Percentiles rank a stretch among this genome's conserved stretches.
These are phyloP conservation scores for Amanita jacksonii DNA, from an alignment of 768 basidiomycete species.

Conservation along the genomic window DNA sequence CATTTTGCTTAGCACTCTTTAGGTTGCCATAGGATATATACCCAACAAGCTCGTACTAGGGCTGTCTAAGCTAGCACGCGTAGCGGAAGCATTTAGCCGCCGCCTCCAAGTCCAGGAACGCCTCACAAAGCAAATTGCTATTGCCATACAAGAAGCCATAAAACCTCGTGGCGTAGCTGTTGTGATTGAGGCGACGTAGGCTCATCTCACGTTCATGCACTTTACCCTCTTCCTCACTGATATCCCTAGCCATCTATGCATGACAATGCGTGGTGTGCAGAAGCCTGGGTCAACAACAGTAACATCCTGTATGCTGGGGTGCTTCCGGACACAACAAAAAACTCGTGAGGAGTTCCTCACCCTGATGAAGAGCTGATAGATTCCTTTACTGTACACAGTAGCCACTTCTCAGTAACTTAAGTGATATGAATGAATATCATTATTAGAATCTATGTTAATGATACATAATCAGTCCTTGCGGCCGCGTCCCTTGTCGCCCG, in stretches of 20 bases:
- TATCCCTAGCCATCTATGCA: conserved; percentile 77
- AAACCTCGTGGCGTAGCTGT: conserved; percentile 97
- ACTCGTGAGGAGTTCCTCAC: conserved; percentile 95
- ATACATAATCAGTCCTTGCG: conserved; percentile 41
- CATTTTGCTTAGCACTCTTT: conserved; percentile 10
- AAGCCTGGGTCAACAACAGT: conserved; percentile 94
- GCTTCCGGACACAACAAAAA: conserved; percentile 97
- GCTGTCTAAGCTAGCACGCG: conserved; percentile 90
- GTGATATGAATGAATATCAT: background rate
- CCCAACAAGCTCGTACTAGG: conserved; percentile 92
- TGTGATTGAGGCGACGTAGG: conserved; percentile 97
- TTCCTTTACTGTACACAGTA: conserved; percentile 15
- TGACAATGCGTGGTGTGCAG: conserved; percentile 99
- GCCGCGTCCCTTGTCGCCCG: conserved; percentile 45
- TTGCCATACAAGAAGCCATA: conserved; percentile 98
- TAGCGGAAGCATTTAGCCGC: conserved; percentile 95
- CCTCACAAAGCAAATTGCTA: conserved; percentile 93
- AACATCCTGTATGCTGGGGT: conserved; percentile 97
- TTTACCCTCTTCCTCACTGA: conserved; percentile 5
- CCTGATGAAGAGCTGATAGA: conserved; percentile 48
- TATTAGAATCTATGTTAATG: conserved; percentile 5
- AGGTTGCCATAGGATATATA: conserved; percentile 98
- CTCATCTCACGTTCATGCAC: conserved; percentile 12
- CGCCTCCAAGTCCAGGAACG: conserved; percentile 97
- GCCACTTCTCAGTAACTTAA: no score